These are phyloP conservation scores for Saprolegnia diclina DNA, from an alignment of 352 stramenopile genomes.

Conservation along the genomic window DNA sequence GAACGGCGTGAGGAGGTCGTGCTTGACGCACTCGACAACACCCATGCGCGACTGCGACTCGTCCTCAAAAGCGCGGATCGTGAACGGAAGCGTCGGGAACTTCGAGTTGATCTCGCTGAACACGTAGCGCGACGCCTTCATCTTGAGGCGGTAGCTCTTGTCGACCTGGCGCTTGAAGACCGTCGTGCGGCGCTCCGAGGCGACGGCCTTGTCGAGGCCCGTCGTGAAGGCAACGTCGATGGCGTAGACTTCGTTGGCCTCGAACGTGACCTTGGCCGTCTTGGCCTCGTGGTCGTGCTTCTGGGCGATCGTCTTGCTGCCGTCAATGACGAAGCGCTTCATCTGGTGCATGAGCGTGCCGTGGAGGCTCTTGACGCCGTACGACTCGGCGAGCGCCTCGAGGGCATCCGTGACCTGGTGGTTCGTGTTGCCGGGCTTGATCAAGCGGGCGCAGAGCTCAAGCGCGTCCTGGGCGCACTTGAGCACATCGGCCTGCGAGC, in stretches of 20 bases:
- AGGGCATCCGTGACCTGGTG: constrained; percentile 93
- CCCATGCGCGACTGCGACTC: constrained; percentile 96
- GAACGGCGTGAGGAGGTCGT: constrained; percentile 97
- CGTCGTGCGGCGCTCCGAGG: constrained; percentile 90
- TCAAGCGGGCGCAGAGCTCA: constrained; percentile 93
- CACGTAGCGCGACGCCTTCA: constrained; percentile 92
- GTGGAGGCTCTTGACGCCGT: constrained; percentile 95
- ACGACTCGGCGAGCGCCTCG: constrained; percentile 91
- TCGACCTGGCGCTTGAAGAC: constrained; percentile 99
- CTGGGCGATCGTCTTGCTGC: constrained; percentile 94
- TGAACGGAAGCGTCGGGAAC: constrained; percentile 98
- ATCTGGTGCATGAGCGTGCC: constrained; percentile 99
- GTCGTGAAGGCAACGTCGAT: constrained; percentile 99
- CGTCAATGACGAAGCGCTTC: constrained; percentile 98
- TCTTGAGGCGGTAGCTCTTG: constrained; percentile 95
- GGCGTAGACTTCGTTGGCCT: constrained; percentile 97
- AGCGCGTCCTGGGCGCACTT: constrained; percentile 96
- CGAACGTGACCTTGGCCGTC: constrained; percentile 88
- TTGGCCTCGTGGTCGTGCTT: constrained; percentile 88
- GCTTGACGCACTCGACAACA: constrained; percentile 96
- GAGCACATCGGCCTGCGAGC: constrained; percentile 91
- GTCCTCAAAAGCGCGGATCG: constrained; percentile 93
- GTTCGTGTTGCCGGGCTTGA: constrained; percentile 97
- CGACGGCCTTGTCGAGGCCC: constrained; percentile 93
- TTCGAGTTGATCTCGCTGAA: constrained; percentile 98